Conservation (phyloP, 129 eudicot species). For the Helichrysum umbraculigerum region DNA sequence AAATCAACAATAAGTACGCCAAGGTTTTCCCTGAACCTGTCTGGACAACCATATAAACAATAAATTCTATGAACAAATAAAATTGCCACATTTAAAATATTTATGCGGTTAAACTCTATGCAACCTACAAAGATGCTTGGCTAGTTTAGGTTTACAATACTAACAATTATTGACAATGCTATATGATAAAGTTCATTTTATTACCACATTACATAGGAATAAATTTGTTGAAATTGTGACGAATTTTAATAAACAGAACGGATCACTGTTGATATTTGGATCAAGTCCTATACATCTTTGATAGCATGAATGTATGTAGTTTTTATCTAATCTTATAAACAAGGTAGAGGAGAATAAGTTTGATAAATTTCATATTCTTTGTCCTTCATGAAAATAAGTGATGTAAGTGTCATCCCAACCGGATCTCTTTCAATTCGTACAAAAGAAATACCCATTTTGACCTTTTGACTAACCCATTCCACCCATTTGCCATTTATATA, state of each 20-base stretch:
- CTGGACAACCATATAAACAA: constrained; percentile 40
- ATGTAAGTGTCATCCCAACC: no score
- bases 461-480: background rate
- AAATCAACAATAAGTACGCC: constrained; percentile 70
- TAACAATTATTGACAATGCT: background rate
- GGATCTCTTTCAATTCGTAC: no score
- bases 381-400: background rate
- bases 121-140: constrained; percentile 4
- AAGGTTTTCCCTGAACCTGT: constrained; percentile 99
- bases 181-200: background rate
- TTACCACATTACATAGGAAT: background rate
- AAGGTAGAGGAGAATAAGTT: background rate
- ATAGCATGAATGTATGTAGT: background rate
- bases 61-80: background rate
- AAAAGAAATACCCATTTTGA: background rate
- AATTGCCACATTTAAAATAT: background rate
- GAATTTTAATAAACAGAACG: no score
- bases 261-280: no score
- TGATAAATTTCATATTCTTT: background rate
- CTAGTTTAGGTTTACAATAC: background rate
- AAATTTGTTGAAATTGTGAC: background rate
- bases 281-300: background rate
- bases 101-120: constrained; percentile 5
- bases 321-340: background rate
- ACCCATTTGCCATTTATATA: background rate